Evolutionary conservation across 2,329 filamentous ascomycete genomes (phyloP).

Genomic region (Aspergillus tanneri): DNA sequence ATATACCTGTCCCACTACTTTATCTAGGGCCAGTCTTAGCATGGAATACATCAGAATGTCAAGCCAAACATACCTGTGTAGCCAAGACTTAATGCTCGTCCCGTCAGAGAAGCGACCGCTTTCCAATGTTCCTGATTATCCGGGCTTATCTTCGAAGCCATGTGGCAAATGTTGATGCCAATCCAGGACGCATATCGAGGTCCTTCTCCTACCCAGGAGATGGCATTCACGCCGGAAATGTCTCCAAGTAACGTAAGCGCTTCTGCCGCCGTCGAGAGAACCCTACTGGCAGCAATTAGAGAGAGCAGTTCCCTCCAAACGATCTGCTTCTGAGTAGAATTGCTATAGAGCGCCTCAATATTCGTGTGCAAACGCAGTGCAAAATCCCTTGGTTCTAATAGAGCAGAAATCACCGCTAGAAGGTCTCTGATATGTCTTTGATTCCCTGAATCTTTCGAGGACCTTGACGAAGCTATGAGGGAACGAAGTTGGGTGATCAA

Average conservation of each 20-base stretch:
- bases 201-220: conserved; percentile 65
- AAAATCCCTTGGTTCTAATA: conserved; percentile 48
- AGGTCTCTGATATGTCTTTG: conserved; percentile 36
- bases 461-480: conserved; percentile 46
- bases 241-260: conserved; percentile 44
- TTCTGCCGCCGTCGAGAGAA: conserved; percentile 60
- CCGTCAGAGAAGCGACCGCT: conserved; percentile 47
- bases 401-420: conserved; percentile 36
- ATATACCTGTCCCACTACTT: conserved; percentile 43
- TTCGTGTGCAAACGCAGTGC: conserved; percentile 47
- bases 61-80: conserved; percentile 59
- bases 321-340: conserved; percentile 49
- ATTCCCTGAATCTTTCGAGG: conserved; percentile 34
- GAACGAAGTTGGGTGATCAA: conserved; percentile 67
- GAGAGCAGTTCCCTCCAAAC: conserved; percentile 65
- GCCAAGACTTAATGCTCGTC: conserved; percentile 67
- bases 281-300: conserved; percentile 59
- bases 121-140: conserved; percentile 32
- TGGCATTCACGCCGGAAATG: conserved; percentile 22
- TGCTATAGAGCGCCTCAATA: conserved; percentile 42
- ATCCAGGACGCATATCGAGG: conserved; percentile 70
- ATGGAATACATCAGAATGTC: neutral
- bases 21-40: conserved; percentile 34
- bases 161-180: conserved; percentile 58
- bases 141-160: conserved; percentile 45